Evolutionary conservation across 768 basidiomycete genomes (phyloP), one percentile per base, ranked within the genome.

Genomic region (Lanmaoa pseudosensibilis): DNA sequence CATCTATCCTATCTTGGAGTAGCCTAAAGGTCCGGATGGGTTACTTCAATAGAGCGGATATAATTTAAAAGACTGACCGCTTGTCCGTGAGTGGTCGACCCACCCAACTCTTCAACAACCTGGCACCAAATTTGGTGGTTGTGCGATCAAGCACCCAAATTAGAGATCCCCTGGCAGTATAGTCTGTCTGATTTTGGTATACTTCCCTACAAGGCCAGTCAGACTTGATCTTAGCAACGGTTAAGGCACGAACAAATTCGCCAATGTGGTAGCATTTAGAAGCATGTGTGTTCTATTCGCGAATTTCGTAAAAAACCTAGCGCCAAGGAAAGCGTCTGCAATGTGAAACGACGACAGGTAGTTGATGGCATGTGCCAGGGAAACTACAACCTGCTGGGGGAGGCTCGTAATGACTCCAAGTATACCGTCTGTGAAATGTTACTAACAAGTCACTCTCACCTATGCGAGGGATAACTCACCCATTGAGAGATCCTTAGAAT

Each of bases 171-270:
- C 74, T 80, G 19, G 80, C 75, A 12, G 81, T 83, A 52, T 81
- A 82, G 67, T 97, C 88, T 1, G 92, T 93, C 66, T 90, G 88
- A 63, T 98, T 98, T 34, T 85, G 82, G 69, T 92, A 95, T n/a
- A 99, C 85, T 71, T 98, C 95, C 43, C 85, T 85, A 57, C 40
- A 27, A 38, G 32, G 25, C 16, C 11, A 9, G 48, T 59, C 44
- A 57, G 46, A 21, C 18, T 46, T 30, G 23, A 45, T 13, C 33
- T 23, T 27, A 53, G 8, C 23, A n/a, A 30, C 58, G 27, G 38
- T 23, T 7, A 21, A 48, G 37, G 36, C 19, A 69, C 80, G 16
- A 57, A 83, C 74, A 96, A 72, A 67, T 97, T 98, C 13, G 81
- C 80, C 12, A 98, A 73, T 0, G 96, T 96, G 67, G 93, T 97